Base-by-base conservation (phyloP, 2,329 filamentous ascomycete genomes). In the Canariomyces notabilis region DNA sequence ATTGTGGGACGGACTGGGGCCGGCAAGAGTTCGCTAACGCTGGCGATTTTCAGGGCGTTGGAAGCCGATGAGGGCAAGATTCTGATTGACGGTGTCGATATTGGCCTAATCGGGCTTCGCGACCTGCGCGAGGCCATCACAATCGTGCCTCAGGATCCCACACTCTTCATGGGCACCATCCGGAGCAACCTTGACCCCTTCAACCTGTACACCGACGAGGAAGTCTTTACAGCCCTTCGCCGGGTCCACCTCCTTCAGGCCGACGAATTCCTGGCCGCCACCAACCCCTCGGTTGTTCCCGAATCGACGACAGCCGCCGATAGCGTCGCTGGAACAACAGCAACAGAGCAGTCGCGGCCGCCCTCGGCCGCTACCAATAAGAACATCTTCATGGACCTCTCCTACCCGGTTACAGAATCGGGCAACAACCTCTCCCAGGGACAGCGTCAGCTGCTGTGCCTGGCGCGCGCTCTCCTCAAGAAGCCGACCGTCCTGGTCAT, bases 71-170 rank as follows among this genome's bases (percentile, higher is more conserved):
- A 80, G 55, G 93, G 93, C 58, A 87, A 85, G 64, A 95, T 98
- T 51, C 62, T 94, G 16, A 88, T 98, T 44, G 93, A 98, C 57
- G 85, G 83, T 52, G 71, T 98, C n/a, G 88, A 97, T 59, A 89
- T 97, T 61, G 83, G 88, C 41, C 72, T 76, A 52, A 96, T 98
- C 53, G 93, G 93, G 6, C 77, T 98, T n/a, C 86, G 88, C 53
- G 91, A 97, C 67, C 73, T 98, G 58, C 86, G 93, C 45, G 86
- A 95, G 68, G 85, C 87, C 37, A 94, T 98, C 59, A 96, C 94
- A 0, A 97, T 98, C 67, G 93, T 98, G 47, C 93, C 93, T 21
- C 93, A 98, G 70, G 93, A 98, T 62, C 93, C 88, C 44, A 97
- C 91, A 0, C 75, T 97, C 1, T 97, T 97, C 68, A 90, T 83